Conservation (phyloP, 1,284 basidiomycete genomes). For the Peniophora sp. region DNA sequence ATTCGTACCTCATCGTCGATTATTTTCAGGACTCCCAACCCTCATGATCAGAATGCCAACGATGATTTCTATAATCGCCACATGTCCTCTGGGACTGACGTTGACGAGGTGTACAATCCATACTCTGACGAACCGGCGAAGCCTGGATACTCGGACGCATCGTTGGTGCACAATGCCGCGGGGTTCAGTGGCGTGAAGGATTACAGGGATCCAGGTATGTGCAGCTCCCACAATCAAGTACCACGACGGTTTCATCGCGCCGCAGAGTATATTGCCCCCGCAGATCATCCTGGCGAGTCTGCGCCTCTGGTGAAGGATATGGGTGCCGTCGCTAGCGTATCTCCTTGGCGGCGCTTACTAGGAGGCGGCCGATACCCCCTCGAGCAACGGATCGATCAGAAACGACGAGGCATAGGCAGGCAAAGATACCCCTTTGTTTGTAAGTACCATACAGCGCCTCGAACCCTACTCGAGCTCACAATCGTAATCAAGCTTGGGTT, state of each 20-base stretch:
- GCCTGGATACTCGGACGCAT: not conserved
- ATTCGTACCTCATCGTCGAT: not conserved
- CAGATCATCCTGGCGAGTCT: not conserved
- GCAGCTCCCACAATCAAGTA: not conserved
- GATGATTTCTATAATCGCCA: not conserved
- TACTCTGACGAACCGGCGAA: not conserved
- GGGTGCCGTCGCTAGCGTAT: not conserved
- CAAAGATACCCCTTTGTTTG: constrained; percentile 76
- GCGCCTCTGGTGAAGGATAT: not conserved
- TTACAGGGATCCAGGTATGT: not conserved
- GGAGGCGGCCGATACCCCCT: constrained; percentile 49
- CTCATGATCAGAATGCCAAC: not conserved
- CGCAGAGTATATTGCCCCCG: not conserved
- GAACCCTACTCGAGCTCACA: not conserved
- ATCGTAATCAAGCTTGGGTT: constrained; percentile 45
- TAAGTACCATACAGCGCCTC: constrained; percentile 25
- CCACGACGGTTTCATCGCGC: not conserved
- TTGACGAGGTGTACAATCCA: not conserved
- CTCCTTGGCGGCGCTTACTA: not conserved
- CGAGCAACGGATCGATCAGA: constrained; percentile 80
- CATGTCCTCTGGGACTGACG: not conserved
- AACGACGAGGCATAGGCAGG: constrained; percentile 75
- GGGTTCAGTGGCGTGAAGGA: not conserved
- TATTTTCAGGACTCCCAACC: not conserved
- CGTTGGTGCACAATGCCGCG: not conserved